phyloP scores from a whole-genome alignment of 2,329 filamentous ascomycete genomes.

The Lecanicillium sp. region DNA sequence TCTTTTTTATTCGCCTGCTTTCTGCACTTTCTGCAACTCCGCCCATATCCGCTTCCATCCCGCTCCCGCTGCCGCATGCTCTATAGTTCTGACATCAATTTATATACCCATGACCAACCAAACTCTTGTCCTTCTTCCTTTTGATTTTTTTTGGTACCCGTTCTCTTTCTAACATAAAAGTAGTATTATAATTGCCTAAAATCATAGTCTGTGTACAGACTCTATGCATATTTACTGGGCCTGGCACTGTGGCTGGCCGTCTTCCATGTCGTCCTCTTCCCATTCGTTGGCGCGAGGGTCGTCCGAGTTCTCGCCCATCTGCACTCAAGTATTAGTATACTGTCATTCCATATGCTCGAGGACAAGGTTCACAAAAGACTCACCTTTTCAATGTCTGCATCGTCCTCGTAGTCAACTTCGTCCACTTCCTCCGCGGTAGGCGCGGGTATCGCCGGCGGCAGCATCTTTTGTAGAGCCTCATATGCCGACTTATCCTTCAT shows the following conservation, averaged over 20 bases:
- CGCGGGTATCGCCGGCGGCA: conserved; percentile 55
- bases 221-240: conserved; percentile 50
- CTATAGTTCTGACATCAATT: too few species aligned
- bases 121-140: too few species aligned
- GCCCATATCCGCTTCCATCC: too few species aligned
- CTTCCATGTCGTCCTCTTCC: conserved; percentile 65
- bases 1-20: too few species aligned
- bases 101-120: too few species aligned
- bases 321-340: conserved; percentile 4
- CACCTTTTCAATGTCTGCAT: conserved; percentile 74
- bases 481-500: conserved; percentile 62
- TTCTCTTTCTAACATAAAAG: too few species aligned
- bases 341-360: too few species aligned
- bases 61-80: too few species aligned
- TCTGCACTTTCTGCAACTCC: too few species aligned
- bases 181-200: too few species aligned
- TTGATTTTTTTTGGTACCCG: too few species aligned
- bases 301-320: conserved; percentile 65
- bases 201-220: too few species aligned
- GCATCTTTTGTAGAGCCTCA: conserved; percentile 61
- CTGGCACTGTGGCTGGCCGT: conserved; percentile 60
- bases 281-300: conserved; percentile 59
- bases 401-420: conserved; percentile 78
- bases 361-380: conserved; percentile 22
- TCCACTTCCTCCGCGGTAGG: conserved; percentile 71